phyloP scores from a whole-genome alignment of 352 stramenopile genomes.

The Pythium oligandrum region DNA sequence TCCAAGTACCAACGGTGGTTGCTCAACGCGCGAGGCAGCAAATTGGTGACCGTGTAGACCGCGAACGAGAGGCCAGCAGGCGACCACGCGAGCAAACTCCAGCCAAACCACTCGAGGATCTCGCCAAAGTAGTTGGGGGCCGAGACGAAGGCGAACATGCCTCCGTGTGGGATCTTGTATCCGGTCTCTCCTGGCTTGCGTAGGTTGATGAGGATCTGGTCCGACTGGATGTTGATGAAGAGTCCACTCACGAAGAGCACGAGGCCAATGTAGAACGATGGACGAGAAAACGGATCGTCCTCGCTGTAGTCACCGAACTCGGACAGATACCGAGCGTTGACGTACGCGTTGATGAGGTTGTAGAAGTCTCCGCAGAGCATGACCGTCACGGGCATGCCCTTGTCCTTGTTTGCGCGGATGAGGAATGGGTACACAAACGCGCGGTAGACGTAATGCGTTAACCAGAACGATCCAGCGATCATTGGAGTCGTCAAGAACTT shows the following conservation, averaged over 20 bases:
- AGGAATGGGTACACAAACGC: conserved; percentile 69
- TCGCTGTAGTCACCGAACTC: conserved; percentile 48
- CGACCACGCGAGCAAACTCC: conserved; percentile 53
- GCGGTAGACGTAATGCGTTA: conserved; percentile 64
- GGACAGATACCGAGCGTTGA: conserved; percentile 64
- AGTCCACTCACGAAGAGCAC: conserved; percentile 48
- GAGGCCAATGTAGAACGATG: conserved; percentile 50
- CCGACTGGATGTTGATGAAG: conserved; percentile 59
- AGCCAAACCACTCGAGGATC: conserved; percentile 71
- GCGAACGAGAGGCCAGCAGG: conserved; percentile 25
- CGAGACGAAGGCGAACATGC: conserved; percentile 67
- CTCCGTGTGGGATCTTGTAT: conserved; percentile 56
- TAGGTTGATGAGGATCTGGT: conserved; percentile 64
- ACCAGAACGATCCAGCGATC: conserved; percentile 51
- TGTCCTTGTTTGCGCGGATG: conserved; percentile 41
- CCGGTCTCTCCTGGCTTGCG: conserved; percentile 46
- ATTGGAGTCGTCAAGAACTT: conserved; percentile 29
- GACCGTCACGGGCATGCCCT: conserved; percentile 59
- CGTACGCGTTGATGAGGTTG: conserved; percentile 69
- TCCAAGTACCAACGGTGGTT: conserved; percentile 20
- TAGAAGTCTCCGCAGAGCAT: conserved; percentile 50
- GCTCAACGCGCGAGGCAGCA: conserved; percentile 15
- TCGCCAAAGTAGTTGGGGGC: conserved; percentile 76
- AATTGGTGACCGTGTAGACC: conserved; percentile 17
- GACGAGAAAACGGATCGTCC: conserved; percentile 25